Evolutionary conservation across 768 basidiomycete species (phyloP).

Genomic region (Lyophyllum semitale): DNA sequence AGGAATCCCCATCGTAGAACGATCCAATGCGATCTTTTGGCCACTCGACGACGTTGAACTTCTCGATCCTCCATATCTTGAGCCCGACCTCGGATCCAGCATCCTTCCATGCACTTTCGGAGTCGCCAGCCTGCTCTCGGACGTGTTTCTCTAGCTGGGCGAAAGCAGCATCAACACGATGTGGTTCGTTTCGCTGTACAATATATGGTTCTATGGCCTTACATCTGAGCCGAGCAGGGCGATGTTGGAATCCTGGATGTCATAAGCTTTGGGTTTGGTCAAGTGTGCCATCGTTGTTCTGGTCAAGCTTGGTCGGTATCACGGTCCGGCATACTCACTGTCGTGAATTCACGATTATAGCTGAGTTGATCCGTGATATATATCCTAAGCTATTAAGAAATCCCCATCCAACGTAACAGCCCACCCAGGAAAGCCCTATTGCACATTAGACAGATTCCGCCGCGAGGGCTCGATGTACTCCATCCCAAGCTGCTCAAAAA

Average conservation of each 20-base stretch:
- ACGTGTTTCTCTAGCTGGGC: conserved; percentile 58
- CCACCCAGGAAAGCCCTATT: background rate
- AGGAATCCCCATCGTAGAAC: conserved; percentile 69
- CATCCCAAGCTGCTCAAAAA: conserved; percentile 46
- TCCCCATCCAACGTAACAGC: too few species aligned
- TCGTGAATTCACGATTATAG: too few species aligned
- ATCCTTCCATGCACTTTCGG: conserved; percentile 50
- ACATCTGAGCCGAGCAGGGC: conserved; percentile 66
- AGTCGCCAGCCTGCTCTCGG: conserved; percentile 50
- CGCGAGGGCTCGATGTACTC: conserved; percentile 38
- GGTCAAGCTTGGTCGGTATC: background rate
- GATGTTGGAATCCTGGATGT: conserved; percentile 66
- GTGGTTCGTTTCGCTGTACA: background rate
- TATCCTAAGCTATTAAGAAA: background rate
- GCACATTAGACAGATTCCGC: conserved; percentile 22
- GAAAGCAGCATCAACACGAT: background rate
- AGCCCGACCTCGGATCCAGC: conserved; percentile 46
- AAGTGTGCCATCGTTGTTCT: conserved; percentile 21
- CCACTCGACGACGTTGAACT: conserved; percentile 57
- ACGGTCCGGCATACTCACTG: background rate
- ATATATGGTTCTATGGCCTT: background rate
- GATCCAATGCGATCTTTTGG: conserved; percentile 49
- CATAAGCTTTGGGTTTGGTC: conserved; percentile 49
- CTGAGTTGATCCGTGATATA: too few species aligned
- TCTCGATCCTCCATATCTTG: conserved; percentile 62